These are phyloP conservation scores for Triangularia setosa DNA, from an alignment of 2,329 filamentous ascomycete species.

Conservation along the genomic window DNA sequence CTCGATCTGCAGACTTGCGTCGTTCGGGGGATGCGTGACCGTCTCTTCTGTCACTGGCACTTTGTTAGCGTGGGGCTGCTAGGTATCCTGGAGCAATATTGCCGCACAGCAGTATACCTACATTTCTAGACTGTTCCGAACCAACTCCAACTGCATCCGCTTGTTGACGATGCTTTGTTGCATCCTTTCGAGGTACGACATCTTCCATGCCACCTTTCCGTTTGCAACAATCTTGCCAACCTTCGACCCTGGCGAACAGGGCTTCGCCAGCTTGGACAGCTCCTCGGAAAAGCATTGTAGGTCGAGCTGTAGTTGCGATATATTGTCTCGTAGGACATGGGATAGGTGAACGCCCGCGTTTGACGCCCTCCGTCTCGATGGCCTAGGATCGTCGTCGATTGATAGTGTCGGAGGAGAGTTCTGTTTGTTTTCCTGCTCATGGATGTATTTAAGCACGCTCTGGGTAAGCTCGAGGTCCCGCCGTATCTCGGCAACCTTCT, in stretches of 20 bases:
- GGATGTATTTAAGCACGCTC: conserved; percentile 3
- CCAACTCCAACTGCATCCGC: conserved; percentile 1
- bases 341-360: conserved; percentile 1
- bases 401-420: not conserved
- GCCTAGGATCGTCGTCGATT: not conserved
- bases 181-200: conserved; percentile 8
- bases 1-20: not conserved
- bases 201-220: conserved; percentile 4
- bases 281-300: conserved; percentile 1
- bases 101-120: not conserved
- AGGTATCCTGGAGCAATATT: not conserved
- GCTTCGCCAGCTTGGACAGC: not conserved
- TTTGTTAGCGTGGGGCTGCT: not conserved
- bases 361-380: not conserved
- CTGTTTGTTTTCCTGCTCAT: not conserved
- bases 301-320: conserved; percentile 4
- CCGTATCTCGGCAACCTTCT: conserved; percentile 7
- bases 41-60: not conserved
- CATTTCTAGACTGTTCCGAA: not conserved
- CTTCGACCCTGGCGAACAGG: not conserved
- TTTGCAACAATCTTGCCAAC: not conserved
- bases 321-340: not conserved
- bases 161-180: conserved; percentile 6
- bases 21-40: not conserved
- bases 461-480: conserved; percentile 4